phyloP scores from a whole-genome alignment of 192 early-diverging fungal genomes.

The Rhizophlyctis rosea region DNA sequence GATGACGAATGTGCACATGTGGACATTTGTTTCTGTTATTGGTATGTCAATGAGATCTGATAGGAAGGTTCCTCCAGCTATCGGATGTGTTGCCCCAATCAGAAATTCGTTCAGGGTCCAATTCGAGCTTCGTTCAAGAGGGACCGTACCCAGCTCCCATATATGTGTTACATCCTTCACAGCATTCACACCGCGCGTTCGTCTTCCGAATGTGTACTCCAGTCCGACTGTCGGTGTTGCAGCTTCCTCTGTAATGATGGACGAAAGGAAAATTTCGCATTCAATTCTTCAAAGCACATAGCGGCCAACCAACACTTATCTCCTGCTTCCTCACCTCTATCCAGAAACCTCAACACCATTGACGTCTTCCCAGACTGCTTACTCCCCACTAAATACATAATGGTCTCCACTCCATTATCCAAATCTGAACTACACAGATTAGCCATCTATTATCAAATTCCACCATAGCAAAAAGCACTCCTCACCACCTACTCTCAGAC shows the following conservation, averaged over 20 bases:
- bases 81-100: too few species aligned
- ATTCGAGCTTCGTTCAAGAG: not conserved
- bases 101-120: too few species aligned
- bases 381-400: conserved; percentile 42
- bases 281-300: not conserved
- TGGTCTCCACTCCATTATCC: conserved; percentile 39
- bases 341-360: conserved; percentile 45
- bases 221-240: conserved; percentile 44
- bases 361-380: conserved; percentile 39
- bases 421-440: conserved; percentile 1
- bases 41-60: conserved; percentile 45
- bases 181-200: conserved; percentile 39
- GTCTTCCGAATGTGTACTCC: conserved; percentile 50
- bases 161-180: conserved; percentile 54
- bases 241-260: conserved; percentile 34
- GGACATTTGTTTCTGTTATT: conserved; percentile 46
- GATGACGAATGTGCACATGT: conserved; percentile 42
- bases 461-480: not conserved
- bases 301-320: not conserved
- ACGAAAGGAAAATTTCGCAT: not conserved
- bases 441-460: not conserved
- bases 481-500: not conserved
- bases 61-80: conserved; percentile 45
- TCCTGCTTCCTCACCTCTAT: conserved; percentile 34
- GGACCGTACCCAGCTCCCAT: conserved; percentile 43